Base-by-base conservation (phyloP, 1,284 basidiomycete genomes). In the Marasmius sp. region DNA sequence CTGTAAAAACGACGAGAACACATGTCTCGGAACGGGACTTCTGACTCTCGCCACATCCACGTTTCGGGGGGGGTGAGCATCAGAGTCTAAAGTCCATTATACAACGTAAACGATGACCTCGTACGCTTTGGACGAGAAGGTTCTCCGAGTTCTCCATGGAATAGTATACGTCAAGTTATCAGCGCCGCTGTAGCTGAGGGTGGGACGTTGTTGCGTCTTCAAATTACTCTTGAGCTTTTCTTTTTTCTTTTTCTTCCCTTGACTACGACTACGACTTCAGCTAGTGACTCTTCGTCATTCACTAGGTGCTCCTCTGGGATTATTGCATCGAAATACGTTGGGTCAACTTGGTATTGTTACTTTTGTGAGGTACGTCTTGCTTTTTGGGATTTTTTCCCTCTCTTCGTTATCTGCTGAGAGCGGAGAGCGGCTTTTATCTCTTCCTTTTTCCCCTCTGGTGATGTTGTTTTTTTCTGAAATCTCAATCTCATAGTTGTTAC, bases 401-500 rank as follows among this genome's bases (percentile, higher is more conserved):
- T 27, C 27, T 5, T 27, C 27, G 27, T 27, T 27, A n/a, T n/a
- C n/a, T 27, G 27, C 27, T 27, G 27, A 27, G 27, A 27, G 27
- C 27, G 2, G 27, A 2, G 27, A 27, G 27, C 5, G 27, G 27
- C 27, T 27, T 27, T 27, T 2, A 2, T 2, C 5, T 27, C 16
- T 47, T n/a, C 20, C 33, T 51, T 51, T 33, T 51, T n/a, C n/a
- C n/a, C 33, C 7, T 51, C 34, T 27, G 11, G 9, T 51, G 22
- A 18, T 27, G 34, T 45, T 6, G 14, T 18, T 45, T 20, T 50
- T 22, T 50, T 11, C 11, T 7, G 20, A 22, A 50, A 12, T 22
- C 11, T 18, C 52, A 50, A 43, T 47, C 58, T 60, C 33, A 57
- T 48, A 45, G n/a, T 51, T 38, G 16, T 47, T 18, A 45, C 57